These are phyloP conservation scores for Rosellinia necatrix DNA, from an alignment of 2,329 filamentous ascomycete genomes.

Conservation along the genomic window DNA sequence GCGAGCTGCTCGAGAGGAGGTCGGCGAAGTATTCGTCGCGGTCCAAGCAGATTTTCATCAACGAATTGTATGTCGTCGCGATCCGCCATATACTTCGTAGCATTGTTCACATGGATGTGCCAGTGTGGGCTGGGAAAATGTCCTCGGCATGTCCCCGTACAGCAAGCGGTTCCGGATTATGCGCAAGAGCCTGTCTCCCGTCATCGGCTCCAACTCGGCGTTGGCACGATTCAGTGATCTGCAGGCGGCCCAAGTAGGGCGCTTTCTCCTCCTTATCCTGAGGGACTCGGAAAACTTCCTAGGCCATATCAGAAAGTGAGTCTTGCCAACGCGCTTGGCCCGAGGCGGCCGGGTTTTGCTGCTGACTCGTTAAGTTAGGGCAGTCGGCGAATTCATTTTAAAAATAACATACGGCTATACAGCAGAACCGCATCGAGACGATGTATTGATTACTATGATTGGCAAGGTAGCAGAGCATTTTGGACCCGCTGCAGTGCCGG, in stretches of 20 bases:
- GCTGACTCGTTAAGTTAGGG: not conserved
- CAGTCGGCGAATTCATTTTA: conserved; percentile 30
- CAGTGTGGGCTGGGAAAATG: conserved; percentile 20
- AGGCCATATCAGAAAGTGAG: not conserved
- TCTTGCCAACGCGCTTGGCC: not conserved
- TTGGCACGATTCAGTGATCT: conserved; percentile 18
- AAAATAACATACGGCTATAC: conserved; percentile 39
- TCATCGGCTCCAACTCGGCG: conserved; percentile 36
- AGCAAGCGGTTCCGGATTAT: conserved; percentile 31
- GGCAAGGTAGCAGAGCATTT: conserved; percentile 33
- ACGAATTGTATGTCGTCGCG: conserved; percentile 27
- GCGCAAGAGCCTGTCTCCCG: conserved; percentile 37
- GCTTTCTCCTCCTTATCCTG: conserved; percentile 18
- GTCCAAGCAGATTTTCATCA: conserved; percentile 38
- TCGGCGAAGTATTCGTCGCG: conserved; percentile 42
- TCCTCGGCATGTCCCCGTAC: conserved; percentile 33
- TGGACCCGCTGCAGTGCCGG: conserved; percentile 26
- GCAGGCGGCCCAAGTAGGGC: conserved; percentile 10
- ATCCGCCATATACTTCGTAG: not conserved
- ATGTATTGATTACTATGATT: conserved; percentile 33
- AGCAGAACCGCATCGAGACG: conserved; percentile 27
- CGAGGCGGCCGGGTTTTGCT: not conserved
- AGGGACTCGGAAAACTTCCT: conserved; percentile 3
- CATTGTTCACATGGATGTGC: not conserved
- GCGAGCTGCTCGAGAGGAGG: conserved; percentile 45